Base-by-base conservation (phyloP, 768 basidiomycete species). In the Candolleomyces eurysporus region DNA sequence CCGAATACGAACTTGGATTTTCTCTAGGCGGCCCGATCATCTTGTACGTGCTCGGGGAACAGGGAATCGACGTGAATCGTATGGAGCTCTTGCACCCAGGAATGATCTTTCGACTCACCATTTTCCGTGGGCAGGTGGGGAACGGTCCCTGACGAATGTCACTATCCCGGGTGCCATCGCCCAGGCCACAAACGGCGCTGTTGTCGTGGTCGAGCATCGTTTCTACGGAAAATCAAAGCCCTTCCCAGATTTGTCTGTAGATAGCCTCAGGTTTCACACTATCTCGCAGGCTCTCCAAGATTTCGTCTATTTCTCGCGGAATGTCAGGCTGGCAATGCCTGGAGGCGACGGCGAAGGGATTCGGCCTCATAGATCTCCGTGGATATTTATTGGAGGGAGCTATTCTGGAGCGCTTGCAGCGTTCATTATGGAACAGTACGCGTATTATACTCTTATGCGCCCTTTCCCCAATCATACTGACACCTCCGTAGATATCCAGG, bases 241-340 rank as follows among this genome's bases (percentile, higher is more conserved):
- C 4, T 80, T 78, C 53, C 73, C 80, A 22, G 78, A 90, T 69
- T 79, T 91, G 30, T 81, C 76, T 30, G 81, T 80, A 30, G 70
- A 79, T 63, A 88, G 84, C 66, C 73, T 91, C 43, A 71, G 74
- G 49, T 63, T 82, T 13, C 86, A 86, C 68, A 90, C 87, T 1
- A 80, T 91, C 52, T 84, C 88, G 68, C 90, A 91, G 73, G 86
- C 88, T 8, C 84, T 90, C 63, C 84, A 90, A 53, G 89, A 91
- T 66, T 71, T 90, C 43, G 87, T 78, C 13, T 87, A 86, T 70
- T 91, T 91, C 66, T 79, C 86, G 19, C 77, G 85, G 64, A 88
- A 82, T 60, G 89, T 82, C 16, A 71, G 82, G 39, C 79, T 91
- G 26, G 85, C 89, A 2, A 86, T 87, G 83, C 87, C 88, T 0